Conservation (phyloP, 1,284 basidiomycete genomes). For the Trichosporon faecale region DNA sequence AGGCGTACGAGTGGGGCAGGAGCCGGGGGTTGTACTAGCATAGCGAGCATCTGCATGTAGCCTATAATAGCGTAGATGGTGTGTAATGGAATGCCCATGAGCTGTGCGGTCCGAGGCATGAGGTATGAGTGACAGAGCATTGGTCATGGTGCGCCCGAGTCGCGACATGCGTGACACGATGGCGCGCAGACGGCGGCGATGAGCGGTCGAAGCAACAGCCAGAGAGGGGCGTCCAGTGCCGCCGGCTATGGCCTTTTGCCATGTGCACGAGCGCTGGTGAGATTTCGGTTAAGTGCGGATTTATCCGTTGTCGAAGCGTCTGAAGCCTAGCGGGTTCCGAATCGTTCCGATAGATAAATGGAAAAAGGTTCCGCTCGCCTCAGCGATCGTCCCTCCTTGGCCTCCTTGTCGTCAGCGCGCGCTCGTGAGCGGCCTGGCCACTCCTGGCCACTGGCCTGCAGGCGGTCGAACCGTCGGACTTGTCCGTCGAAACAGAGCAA, state of each 20-base stretch:
- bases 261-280: not conserved
- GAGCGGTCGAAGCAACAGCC: not conserved
- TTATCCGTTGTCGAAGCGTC: conserved; percentile 8
- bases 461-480: conserved; percentile 7
- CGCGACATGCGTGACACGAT: not conserved
- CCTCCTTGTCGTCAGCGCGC: not conserved
- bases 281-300: conserved; percentile 8
- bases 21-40: conserved; percentile 2
- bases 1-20: conserved; percentile 35
- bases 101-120: not conserved
- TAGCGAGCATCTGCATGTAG: not conserved
- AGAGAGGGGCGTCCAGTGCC: not conserved
- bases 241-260: conserved; percentile 2
- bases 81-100: not conserved
- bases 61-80: not conserved
- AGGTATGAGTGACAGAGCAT: not conserved
- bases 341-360: not conserved
- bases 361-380: not conserved
- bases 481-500: not conserved
- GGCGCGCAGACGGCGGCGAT: not conserved
- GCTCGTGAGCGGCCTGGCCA: not conserved
- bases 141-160: not conserved
- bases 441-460: not conserved
- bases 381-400: not conserved
- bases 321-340: not conserved